phyloP scores from a whole-genome alignment of 2,329 filamentous ascomycete species.

The Colletotrichum lindemuthianum region DNA sequence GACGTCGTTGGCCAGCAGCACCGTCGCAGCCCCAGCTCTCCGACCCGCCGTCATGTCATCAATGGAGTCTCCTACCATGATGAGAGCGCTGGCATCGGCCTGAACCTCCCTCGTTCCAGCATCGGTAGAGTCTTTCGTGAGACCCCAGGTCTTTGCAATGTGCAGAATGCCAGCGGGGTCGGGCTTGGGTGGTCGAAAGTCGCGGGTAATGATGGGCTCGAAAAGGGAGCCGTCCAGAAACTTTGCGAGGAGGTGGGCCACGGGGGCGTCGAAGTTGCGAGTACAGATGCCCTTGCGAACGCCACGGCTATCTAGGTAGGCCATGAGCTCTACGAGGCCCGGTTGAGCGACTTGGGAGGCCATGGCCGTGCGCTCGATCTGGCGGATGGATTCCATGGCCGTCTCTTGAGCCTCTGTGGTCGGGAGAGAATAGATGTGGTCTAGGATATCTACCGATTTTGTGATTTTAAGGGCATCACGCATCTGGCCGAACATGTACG shows the following conservation, averaged over 20 bases:
- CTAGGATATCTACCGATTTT: conserved; percentile 83
- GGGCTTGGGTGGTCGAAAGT: conserved; percentile 86
- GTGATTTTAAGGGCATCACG: conserved; percentile 77
- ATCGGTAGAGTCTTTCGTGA: conserved; percentile 45
- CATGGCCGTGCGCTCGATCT: conserved; percentile 87
- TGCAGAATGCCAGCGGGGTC: conserved; percentile 88
- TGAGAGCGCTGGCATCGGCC: conserved; percentile 58
- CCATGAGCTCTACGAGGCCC: conserved; percentile 81
- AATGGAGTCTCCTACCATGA: conserved; percentile 82
- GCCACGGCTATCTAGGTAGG: conserved; percentile 75
- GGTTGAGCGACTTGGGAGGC: conserved; percentile 80
- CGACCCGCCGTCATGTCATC: conserved; percentile 94
- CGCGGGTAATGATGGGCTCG: conserved; percentile 83
- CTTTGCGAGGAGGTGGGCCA: conserved; percentile 77
- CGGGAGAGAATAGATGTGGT: conserved; percentile 83
- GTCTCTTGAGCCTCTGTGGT: conserved; percentile 62
- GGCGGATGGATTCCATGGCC: conserved; percentile 79
- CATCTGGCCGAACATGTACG: conserved; percentile 96
- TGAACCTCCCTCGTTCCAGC: conserved; percentile 26
- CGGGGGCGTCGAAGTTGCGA: conserved; percentile 88
- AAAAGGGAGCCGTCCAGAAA: conserved; percentile 78
- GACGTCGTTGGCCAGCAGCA: conserved; percentile 87
- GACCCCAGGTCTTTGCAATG: conserved; percentile 81
- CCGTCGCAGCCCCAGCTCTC: conserved; percentile 85
- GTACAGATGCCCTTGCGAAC: conserved; percentile 90